These are phyloP conservation scores for Fragaria iinumae DNA, from an alignment of 306 rosid genomes.

Conservation along the genomic window DNA sequence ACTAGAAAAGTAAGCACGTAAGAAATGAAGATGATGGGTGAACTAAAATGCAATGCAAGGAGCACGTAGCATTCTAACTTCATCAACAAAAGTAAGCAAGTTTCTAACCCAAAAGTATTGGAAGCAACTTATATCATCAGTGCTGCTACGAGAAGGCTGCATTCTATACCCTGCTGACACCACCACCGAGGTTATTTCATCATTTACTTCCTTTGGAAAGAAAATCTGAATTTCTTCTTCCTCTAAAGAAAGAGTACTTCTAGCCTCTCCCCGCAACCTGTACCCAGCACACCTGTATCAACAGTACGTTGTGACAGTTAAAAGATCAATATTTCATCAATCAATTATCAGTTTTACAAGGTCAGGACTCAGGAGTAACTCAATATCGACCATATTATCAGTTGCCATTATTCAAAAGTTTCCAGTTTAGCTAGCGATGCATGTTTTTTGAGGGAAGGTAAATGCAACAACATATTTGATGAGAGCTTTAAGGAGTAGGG, in stretches of 20 bases:
- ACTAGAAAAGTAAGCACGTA: background rate
- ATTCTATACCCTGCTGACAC: background rate
- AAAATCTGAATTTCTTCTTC: background rate
- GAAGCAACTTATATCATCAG: background rate
- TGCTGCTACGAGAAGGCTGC: background rate
- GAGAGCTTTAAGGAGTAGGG: no score
- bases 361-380: background rate
- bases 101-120: background rate
- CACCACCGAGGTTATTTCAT: conserved; percentile 1
- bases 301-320: background rate
- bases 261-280: background rate
- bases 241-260: background rate
- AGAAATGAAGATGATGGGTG: background rate
- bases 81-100: background rate
- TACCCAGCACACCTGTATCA: background rate
- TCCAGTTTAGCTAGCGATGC: background rate
- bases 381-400: background rate
- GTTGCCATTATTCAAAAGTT: background rate
- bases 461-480: background rate
- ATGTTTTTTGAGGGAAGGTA: background rate
- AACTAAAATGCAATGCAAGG: background rate
- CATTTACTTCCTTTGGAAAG: background rate
- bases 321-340: background rate
- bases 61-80: background rate
- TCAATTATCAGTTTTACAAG: background rate